Percentiles rank a stretch among this genome's conserved stretches.
Conservation (phyloP, 148 eudicot species). For the Vaccinium vitisidaea region DNA sequence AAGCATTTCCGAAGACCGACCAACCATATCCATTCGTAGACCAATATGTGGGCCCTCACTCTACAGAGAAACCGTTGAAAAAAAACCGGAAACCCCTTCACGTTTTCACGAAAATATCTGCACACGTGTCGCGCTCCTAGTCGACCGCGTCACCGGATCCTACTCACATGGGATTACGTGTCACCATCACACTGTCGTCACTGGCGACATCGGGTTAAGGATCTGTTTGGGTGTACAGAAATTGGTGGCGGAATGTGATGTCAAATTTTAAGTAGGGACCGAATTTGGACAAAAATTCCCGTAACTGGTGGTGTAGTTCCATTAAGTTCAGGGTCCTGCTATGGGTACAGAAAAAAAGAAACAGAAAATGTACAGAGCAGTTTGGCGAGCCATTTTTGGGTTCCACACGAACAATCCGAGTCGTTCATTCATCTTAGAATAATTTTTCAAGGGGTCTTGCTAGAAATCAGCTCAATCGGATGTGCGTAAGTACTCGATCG, state of each 20-base stretch:
- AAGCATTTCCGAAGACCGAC: neutral
- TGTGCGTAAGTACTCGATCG: too few relatives aligned
- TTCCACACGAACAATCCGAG: too few relatives aligned
- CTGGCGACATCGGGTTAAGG: neutral
- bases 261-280: neutral
- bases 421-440: too few relatives aligned
- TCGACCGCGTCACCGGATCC: neutral
- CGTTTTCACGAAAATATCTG: neutral
- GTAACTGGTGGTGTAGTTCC: too few relatives aligned
- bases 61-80: neutral
- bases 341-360: too few relatives aligned
- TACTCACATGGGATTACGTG: neutral
- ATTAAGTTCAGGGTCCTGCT: too few relatives aligned
- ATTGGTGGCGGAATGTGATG: neutral
- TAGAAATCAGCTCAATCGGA: too few relatives aligned
- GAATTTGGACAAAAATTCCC: too few relatives aligned
- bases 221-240: neutral
- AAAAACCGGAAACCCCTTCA: neutral
- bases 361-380: too few relatives aligned
- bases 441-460: too few relatives aligned
- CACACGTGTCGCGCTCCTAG: neutral
- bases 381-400: too few relatives aligned
- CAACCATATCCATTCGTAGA: neutral
- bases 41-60: conserved; percentile 6
- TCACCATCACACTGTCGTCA: neutral